phyloP scores from a whole-genome alignment of 2,329 filamentous ascomycete species.

The Ophiocordyceps robertsii region DNA sequence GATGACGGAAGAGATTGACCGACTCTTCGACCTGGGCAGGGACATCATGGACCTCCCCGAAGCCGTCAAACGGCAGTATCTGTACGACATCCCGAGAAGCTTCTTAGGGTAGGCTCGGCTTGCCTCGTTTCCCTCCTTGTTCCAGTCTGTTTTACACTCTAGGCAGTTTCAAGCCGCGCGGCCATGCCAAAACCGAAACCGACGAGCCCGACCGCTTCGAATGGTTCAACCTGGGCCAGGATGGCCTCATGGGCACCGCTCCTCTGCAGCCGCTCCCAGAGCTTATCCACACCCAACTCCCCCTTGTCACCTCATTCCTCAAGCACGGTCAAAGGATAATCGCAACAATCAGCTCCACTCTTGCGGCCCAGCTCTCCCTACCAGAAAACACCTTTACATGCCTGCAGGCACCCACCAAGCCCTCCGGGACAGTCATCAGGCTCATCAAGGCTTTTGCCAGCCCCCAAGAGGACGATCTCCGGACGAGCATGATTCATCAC shows the following conservation, averaged over 20 bases:
- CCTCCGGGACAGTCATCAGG: neutral
- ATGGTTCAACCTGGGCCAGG: neutral
- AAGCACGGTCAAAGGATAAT: neutral
- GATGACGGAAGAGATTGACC: neutral
- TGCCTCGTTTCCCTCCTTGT: neutral
- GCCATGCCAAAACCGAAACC: neutral
- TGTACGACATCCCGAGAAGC: neutral
- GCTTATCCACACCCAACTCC: neutral
- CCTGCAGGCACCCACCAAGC: neutral
- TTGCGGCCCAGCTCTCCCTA: neutral
- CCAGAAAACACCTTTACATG: neutral
- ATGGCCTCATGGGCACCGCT: neutral
- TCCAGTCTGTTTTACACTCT: neutral
- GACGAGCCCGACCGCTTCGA: neutral
- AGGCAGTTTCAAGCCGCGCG: neutral
- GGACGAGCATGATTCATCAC: conserved; percentile 15
- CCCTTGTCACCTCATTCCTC: neutral
- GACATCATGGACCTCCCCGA: neutral
- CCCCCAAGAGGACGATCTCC: conserved; percentile 3
- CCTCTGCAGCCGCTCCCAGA: neutral
- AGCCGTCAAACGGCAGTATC: neutral
- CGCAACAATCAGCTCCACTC: neutral
- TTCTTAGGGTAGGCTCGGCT: neutral
- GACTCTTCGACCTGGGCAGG: neutral
- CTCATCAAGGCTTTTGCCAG: conserved; percentile 9